Evolutionary conservation across 345 rosid species (phyloP).

Genomic region (Viola odorata): DNA sequence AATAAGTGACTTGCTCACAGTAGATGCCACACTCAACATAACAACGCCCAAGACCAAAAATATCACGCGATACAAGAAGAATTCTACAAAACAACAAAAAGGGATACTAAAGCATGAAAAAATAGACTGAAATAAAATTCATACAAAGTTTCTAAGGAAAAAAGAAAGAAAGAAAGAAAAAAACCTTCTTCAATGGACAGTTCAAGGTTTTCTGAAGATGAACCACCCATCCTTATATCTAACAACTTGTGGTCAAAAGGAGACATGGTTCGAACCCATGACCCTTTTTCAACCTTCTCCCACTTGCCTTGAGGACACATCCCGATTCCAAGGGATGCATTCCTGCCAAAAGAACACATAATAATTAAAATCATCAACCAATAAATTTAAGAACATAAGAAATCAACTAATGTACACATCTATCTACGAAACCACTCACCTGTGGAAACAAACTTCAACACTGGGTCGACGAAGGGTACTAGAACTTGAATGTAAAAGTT

Average conservation of each 20-base stretch:
- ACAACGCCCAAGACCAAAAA: slow-evolving; percentile 58
- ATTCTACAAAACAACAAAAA: slow-evolving; percentile 29
- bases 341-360: slow-evolving; percentile 39
- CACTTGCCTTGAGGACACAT: slow-evolving; percentile 74
- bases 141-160: neutral
- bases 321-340: slow-evolving; percentile 64
- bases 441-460: slow-evolving; percentile 76
- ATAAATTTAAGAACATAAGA: neutral
- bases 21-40: slow-evolving; percentile 54
- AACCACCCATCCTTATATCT: slow-evolving; percentile 50
- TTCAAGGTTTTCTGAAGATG: slow-evolving; percentile 38
- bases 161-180: neutral
- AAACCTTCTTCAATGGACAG: slow-evolving; percentile 67
- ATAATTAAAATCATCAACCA: slow-evolving; percentile 1
- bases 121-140: slow-evolving; percentile 4
- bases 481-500: slow-evolving; percentile 36
- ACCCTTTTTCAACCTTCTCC: slow-evolving; percentile 72
- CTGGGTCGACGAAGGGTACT: slow-evolving; percentile 25
- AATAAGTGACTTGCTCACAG: slow-evolving; percentile 65
- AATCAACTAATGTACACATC: neutral
- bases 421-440: slow-evolving; percentile 37
- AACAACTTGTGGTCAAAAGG: slow-evolving; percentile 78
- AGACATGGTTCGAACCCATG: slow-evolving; percentile 76
- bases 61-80: slow-evolving; percentile 52
- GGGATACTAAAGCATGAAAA: slow-evolving; percentile 9